These are phyloP conservation scores for Globisporangium apiculatum DNA, from an alignment of 352 stramenopile genomes.

Conservation along the genomic window DNA sequence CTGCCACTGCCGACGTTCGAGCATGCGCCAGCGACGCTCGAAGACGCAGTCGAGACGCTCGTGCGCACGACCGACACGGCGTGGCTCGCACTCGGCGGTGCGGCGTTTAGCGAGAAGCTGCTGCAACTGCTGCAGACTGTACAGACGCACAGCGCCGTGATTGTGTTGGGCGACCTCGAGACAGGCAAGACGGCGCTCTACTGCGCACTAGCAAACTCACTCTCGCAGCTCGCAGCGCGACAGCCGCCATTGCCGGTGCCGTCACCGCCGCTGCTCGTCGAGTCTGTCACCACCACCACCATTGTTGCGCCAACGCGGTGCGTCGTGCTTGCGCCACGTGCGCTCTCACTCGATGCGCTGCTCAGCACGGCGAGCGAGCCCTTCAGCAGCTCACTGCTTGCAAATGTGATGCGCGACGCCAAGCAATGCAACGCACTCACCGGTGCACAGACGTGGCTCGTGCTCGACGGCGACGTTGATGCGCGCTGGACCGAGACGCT, in stretches of 20 bases:
- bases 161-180: constrained; percentile 35
- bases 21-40: constrained; percentile 11
- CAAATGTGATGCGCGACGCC: constrained; percentile 34
- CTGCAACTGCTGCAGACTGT: constrained; percentile 41
- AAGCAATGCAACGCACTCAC: constrained; percentile 21
- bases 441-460: constrained; percentile 41
- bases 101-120: constrained; percentile 28
- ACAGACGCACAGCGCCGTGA: constrained; percentile 15
- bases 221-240: constrained; percentile 13
- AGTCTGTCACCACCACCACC: neutral
- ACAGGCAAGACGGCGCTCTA: constrained; percentile 56
- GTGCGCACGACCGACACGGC: constrained; percentile 13
- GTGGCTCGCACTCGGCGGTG: constrained; percentile 24
- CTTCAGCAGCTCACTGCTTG: constrained; percentile 25
- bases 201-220: constrained; percentile 21
- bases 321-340: constrained; percentile 36
- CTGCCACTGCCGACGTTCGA: too few species aligned
- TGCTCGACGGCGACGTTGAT: constrained; percentile 57
- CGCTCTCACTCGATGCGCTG: constrained; percentile 25
- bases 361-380: constrained; percentile 16
- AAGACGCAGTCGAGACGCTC: constrained; percentile 23
- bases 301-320: constrained; percentile 11
- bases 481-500: constrained; percentile 42
- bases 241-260: neutral
- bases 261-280: neutral